phyloP scores from a whole-genome alignment of 768 basidiomycete species.

The Tricholoma saponaceum region DNA sequence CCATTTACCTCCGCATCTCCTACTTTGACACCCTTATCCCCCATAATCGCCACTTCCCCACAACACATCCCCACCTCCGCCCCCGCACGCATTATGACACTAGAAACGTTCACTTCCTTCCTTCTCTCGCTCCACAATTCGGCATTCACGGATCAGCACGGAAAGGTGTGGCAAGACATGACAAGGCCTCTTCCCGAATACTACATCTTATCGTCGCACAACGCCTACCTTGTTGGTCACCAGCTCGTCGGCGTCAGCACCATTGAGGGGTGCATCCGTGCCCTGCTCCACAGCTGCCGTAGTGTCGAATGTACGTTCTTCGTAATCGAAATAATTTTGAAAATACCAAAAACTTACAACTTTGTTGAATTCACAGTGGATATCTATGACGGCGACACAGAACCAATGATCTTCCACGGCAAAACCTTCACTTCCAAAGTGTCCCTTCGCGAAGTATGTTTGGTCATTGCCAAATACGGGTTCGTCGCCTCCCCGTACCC shows the following conservation, averaged over 20 bases:
- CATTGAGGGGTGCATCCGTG: constrained; percentile 92
- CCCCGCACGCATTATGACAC: constrained; percentile 40
- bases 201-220: constrained; percentile 86
- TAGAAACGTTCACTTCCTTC: constrained; percentile 74
- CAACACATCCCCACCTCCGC: constrained; percentile 1
- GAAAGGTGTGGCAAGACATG: constrained; percentile 75
- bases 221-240: constrained; percentile 84
- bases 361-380: constrained; percentile 62
- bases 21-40: not conserved
- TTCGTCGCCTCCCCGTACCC: constrained; percentile 94
- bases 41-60: not conserved
- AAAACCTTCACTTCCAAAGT: constrained; percentile 90
- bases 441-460: constrained; percentile 75
- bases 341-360: not conserved
- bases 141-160: constrained; percentile 40
- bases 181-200: constrained; percentile 85
- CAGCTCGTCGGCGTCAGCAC: constrained; percentile 88
- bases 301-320: constrained; percentile 79
- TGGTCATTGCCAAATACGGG: constrained; percentile 87
- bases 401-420: constrained; percentile 91
- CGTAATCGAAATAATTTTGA: too few relatives aligned
- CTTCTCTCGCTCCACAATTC: constrained; percentile 79
- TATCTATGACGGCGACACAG: constrained; percentile 81
- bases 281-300: constrained; percentile 83
- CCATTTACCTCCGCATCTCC: constrained; percentile 1